phyloP scores from a whole-genome alignment of 2,329 filamentous ascomycete genomes.

The Trichoderma cornu-damae region DNA sequence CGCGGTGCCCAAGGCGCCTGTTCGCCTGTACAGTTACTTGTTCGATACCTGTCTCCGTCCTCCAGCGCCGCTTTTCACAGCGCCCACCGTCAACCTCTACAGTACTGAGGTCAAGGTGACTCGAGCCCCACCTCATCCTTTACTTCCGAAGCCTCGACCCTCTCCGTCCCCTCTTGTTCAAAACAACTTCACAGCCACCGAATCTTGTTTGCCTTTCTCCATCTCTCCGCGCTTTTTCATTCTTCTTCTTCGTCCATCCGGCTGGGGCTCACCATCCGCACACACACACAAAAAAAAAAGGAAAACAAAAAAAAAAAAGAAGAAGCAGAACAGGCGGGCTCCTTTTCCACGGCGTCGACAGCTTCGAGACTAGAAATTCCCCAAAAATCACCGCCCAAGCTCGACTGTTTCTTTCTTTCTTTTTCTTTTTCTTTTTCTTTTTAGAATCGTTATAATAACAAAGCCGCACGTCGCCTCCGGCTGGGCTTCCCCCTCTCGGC shows the following conservation, averaged over 20 bases:
- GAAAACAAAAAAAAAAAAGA: too few relatives aligned
- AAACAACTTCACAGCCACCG: conserved; percentile 10
- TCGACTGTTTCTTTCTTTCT: too few relatives aligned
- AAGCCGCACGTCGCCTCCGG: neutral
- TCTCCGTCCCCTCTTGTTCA: neutral
- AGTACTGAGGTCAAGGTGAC: conserved; percentile 6
- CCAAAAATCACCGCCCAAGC: neutral
- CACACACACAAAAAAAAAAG: too few relatives aligned
- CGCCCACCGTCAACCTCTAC: conserved; percentile 2
- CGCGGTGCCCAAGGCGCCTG: neutral
- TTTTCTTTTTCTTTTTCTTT: too few relatives aligned
- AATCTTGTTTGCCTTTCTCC: neutral
- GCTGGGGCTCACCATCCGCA: neutral
- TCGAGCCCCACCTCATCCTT: conserved; percentile 18
- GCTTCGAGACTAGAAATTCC: neutral
- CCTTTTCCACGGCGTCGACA: neutral
- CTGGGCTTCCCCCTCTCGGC: neutral
- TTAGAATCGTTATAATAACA: too few relatives aligned
- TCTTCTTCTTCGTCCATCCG: neutral
- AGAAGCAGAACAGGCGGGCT: neutral
- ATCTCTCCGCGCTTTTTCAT: conserved; percentile 9
- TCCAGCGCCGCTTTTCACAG: neutral
- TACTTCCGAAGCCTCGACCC: conserved; percentile 17
- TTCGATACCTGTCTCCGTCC: neutral
- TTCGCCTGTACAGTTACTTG: neutral